A percentile compares a stretch with the other conserved stretches of the same genome.
Evolutionary conservation across 768 basidiomycete genomes (phyloP).

Genomic region (Trichaptum fuscoviolaceum): DNA sequence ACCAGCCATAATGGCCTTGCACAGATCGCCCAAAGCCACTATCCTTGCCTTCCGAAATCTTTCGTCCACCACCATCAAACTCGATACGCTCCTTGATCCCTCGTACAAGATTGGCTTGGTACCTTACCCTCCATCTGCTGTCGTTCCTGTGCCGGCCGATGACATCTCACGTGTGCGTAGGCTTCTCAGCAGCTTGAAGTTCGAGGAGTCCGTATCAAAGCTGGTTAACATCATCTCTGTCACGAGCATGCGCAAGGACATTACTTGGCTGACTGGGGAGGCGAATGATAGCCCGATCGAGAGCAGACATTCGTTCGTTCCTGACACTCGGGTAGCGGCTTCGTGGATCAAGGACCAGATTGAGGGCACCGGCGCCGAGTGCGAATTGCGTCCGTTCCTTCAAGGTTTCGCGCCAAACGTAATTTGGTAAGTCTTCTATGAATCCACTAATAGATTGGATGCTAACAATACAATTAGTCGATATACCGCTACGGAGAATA

Average conservation of each 20-base stretch:
- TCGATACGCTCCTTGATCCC: slow-evolving; percentile 63
- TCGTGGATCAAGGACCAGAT: slow-evolving; percentile 69
- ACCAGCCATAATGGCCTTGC: slow-evolving; percentile 17
- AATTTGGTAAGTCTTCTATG: slow-evolving; percentile 55
- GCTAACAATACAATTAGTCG: slow-evolving; percentile 34
- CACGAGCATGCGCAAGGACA: slow-evolving; percentile 59
- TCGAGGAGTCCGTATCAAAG: slow-evolving; percentile 62
- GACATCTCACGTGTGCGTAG: slow-evolving; percentile 51
- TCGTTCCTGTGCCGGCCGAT: slow-evolving; percentile 50
- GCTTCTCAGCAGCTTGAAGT: slow-evolving; percentile 55
- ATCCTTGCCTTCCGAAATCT: slow-evolving; percentile 49
- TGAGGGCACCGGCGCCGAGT: slow-evolving; percentile 70
- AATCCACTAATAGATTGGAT: background rate
- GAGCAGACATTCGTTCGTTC: slow-evolving; percentile 78
- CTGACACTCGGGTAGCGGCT: slow-evolving; percentile 61
- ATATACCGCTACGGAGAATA: slow-evolving; percentile 49
- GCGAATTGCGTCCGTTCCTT: slow-evolving; percentile 62
- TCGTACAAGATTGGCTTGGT: slow-evolving; percentile 70
- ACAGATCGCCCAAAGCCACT: slow-evolving; percentile 38
- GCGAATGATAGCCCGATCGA: slow-evolving; percentile 64
- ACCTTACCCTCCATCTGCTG: slow-evolving; percentile 41
- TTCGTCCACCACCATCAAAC: slow-evolving; percentile 31
- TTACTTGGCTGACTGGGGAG: slow-evolving; percentile 84
- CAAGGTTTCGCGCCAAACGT: slow-evolving; percentile 81
- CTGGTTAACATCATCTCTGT: slow-evolving; percentile 67